Evolutionary conservation across 208 protist species (phyloP).

Genomic region (Leishmania braziliensis): DNA sequence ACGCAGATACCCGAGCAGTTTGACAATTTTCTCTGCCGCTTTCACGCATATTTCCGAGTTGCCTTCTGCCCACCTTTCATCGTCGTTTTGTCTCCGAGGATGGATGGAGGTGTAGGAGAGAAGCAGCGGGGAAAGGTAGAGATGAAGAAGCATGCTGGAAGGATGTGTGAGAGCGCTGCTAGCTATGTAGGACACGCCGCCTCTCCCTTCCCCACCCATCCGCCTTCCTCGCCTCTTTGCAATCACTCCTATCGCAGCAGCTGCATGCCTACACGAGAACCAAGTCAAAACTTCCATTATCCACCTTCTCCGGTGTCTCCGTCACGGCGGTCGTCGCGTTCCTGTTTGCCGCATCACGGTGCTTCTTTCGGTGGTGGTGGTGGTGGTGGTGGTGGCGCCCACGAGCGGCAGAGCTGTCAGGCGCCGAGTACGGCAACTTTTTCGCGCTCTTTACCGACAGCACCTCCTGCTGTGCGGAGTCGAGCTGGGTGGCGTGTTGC

Average conservation of each 20-base stretch:
- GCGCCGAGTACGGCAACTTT: background rate
- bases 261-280: constrained; percentile 24
- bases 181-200: background rate
- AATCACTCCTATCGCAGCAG: background rate
- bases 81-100: background rate
- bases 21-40: background rate
- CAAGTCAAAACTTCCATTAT: constrained; percentile 48
- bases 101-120: background rate
- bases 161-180: background rate
- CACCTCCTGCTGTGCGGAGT: background rate
- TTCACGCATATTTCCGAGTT: background rate
- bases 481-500: background rate
- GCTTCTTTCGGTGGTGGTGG: constrained; percentile 6
- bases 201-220: background rate
- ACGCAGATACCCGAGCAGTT: no score
- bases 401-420: background rate
- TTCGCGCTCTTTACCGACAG: background rate
- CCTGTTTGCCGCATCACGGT: background rate
- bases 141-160: background rate
- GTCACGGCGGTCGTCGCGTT: no score
- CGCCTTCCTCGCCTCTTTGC: background rate
- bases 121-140: no score
- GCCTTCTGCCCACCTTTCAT: background rate
- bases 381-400: background rate
- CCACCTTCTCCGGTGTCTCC: background rate